Percentiles rank a stretch among this genome's conserved stretches.
Conservation (phyloP, 345 rosid genomes). For the Syzygium jambos region DNA sequence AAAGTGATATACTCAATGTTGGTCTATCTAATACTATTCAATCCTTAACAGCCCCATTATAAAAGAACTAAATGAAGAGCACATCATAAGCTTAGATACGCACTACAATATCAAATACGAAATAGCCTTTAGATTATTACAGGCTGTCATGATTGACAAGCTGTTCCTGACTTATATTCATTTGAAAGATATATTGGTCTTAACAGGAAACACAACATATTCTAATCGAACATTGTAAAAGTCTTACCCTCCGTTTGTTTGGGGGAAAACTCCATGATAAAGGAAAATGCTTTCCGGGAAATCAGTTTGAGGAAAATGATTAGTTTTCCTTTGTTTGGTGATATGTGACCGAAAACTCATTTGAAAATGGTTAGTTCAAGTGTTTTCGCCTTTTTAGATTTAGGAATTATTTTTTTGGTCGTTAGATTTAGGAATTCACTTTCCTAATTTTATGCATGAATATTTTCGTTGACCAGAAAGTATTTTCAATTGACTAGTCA, state of each 20-base stretch:
- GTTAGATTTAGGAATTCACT: not conserved
- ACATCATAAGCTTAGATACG: not conserved
- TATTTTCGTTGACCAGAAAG: not conserved
- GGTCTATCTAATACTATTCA: not conserved
- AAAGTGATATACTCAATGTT: not conserved
- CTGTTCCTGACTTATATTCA: not conserved
- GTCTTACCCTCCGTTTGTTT: too few species aligned
- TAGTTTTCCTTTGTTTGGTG: too few species aligned
- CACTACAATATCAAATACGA: not conserved
- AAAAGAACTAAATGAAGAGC: not conserved
- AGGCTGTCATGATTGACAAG: not conserved
- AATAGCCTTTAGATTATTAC: not conserved
- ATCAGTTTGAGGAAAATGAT: too few species aligned
- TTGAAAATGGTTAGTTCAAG: too few species aligned
- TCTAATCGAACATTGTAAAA: not conserved
- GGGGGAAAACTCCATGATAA: too few species aligned
- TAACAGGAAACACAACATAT: not conserved
- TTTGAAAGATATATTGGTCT: not conserved
- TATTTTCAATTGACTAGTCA: not conserved
- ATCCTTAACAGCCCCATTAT: not conserved
- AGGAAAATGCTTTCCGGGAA: too few species aligned
- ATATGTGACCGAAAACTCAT: too few species aligned
- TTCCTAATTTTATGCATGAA: not conserved
- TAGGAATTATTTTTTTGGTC: not conserved
- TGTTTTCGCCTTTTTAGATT: too few species aligned